Percentiles rank a stretch among this genome's conserved stretches.
These are phyloP conservation scores for Hsuehochloa calcarea DNA, from an alignment of 176 grass and related monocot genomes.

Conservation along the genomic window DNA sequence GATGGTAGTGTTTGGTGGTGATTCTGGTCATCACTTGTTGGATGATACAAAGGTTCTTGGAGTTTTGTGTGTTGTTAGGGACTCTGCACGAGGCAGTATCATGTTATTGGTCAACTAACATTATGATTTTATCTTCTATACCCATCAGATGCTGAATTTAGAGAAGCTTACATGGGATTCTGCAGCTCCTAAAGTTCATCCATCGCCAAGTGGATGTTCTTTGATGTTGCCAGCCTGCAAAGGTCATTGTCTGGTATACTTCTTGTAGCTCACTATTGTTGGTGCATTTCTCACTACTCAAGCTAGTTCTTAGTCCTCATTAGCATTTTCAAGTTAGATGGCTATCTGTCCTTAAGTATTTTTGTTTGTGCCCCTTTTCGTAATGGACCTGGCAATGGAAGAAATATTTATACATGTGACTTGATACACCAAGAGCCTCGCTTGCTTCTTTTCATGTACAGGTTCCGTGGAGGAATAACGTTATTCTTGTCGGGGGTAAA, in stretches of 20 bases:
- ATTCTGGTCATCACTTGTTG: constrained; percentile 63
- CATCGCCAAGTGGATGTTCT: constrained; percentile 51
- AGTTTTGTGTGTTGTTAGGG: constrained; percentile 1
- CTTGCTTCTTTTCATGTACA: constrained; percentile 32
- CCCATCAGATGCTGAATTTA: constrained; percentile 83
- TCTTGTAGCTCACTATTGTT: constrained; percentile 38
- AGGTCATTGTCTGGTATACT: constrained; percentile 90
- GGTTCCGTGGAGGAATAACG: constrained; percentile 75
- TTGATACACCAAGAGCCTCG: background rate
- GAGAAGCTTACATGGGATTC: constrained; percentile 82
- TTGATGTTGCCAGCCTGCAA: constrained; percentile 78
- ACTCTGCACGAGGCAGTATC: background rate
- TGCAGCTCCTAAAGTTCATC: constrained; percentile 49
- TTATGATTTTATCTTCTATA: background rate
- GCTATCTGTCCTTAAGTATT: background rate
- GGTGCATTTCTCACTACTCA: background rate
- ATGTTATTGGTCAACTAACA: constrained; percentile 9
- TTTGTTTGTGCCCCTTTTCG: background rate
- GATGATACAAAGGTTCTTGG: constrained; percentile 79
- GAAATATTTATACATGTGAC: constrained; percentile 6
- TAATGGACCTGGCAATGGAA: background rate
- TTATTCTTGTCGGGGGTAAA: constrained; percentile 91
- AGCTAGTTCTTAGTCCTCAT: constrained; percentile 3
- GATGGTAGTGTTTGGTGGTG: constrained; percentile 94
- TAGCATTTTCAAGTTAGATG: background rate